Conservation (phyloP, 495 filamentous ascomycete species). For the Ramalina intermedia region DNA sequence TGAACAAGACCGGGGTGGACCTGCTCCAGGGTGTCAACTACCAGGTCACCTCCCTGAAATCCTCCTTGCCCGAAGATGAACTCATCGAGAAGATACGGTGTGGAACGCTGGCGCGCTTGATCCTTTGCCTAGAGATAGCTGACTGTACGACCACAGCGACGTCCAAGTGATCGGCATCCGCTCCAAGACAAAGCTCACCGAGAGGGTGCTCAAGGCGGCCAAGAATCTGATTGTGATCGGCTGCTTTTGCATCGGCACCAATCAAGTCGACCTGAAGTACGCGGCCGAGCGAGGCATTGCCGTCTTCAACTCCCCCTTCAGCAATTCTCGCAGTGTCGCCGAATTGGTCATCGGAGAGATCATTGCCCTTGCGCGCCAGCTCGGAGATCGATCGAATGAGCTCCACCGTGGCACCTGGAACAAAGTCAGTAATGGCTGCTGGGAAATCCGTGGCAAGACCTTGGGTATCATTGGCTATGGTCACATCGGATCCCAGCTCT, state of each 20-base stretch:
- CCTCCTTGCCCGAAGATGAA: conserved; percentile 78
- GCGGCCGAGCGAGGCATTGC: conserved; percentile 85
- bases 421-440: conserved; percentile 89
- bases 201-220: conserved; percentile 71
- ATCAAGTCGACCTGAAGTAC: conserved; percentile 90
- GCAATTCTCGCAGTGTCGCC: conserved; percentile 92
- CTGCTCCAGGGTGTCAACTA: conserved; percentile 79
- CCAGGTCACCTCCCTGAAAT: conserved; percentile 85
- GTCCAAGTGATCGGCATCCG: conserved; percentile 97
- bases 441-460: conserved; percentile 97
- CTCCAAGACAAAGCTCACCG: conserved; percentile 90
- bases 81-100: conserved; percentile 94
- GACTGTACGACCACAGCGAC: conserved; percentile 41
- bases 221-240: conserved; percentile 92
- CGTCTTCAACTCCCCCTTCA: conserved; percentile 98
- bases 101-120: conserved; percentile 20
- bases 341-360: conserved; percentile 93
- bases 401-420: conserved; percentile 95
- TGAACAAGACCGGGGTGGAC: conserved; percentile 77
- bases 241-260: conserved; percentile 98
- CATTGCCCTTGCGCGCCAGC: conserved; percentile 77
- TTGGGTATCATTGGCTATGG: conserved; percentile 94
- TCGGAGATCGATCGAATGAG: conserved; percentile 87
- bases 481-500: conserved; percentile 93
- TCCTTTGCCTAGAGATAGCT: conserved; percentile 1